Evolutionary conservation across 2,329 filamentous ascomycete genomes (phyloP).

Genomic region (Phaeophleospora eucalypticola): DNA sequence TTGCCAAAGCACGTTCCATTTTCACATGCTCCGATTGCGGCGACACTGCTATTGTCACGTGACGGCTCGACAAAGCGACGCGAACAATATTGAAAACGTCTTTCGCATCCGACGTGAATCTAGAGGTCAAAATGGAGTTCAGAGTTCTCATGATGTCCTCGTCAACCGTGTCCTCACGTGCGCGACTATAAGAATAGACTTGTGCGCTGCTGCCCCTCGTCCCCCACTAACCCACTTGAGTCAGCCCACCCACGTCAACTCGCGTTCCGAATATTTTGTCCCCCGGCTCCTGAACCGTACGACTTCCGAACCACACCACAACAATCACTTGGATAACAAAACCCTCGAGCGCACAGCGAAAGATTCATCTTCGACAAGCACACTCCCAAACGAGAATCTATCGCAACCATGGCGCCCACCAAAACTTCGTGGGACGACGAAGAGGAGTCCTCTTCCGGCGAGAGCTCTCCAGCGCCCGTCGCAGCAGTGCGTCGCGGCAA

Average conservation of each 20-base stretch:
- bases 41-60: no score
- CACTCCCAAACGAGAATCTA: constrained; percentile 14
- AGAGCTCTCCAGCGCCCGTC: constrained; percentile 45
- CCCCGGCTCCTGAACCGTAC: background rate
- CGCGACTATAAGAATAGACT: background rate
- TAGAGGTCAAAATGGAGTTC: no score
- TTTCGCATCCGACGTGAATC: no score
- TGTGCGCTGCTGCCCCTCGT: background rate
- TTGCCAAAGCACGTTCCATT: no score
- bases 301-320: background rate
- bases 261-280: background rate
- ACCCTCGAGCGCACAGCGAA: no score
- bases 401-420: constrained; percentile 33
- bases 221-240: background rate
- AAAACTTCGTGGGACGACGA: constrained; percentile 45
- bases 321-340: no score
- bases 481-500: constrained; percentile 53
- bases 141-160: no score
- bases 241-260: background rate
- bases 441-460: constrained; percentile 50
- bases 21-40: no score
- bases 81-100: no score
- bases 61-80: no score
- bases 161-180: background rate
- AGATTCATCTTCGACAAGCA: no score